phyloP scores from a whole-genome alignment of 768 basidiomycete species.

The Pleurotus djamor region DNA sequence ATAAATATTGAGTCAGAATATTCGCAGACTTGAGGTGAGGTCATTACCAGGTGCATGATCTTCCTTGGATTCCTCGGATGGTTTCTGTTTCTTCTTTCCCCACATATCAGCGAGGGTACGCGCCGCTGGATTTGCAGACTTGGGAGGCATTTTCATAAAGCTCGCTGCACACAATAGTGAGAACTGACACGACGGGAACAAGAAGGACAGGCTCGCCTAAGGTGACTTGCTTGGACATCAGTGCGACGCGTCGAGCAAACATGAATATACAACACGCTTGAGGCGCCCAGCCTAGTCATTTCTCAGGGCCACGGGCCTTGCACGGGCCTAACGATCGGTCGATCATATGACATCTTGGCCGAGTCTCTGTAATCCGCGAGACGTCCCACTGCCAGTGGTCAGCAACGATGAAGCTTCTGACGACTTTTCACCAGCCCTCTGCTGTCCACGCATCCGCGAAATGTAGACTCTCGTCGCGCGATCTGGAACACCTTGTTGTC shows the following conservation, averaged over 20 bases:
- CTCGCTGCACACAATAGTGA: slow-evolving; percentile 23
- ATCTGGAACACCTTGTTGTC: slow-evolving; percentile 63
- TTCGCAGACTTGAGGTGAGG: slow-evolving; percentile 15
- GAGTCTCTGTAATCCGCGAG: no score
- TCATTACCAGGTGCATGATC: slow-evolving; percentile 14
- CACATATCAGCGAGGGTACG: slow-evolving; percentile 76
- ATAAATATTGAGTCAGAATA: no score
- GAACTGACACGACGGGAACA: background rate
- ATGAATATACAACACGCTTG: background rate
- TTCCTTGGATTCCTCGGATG: slow-evolving; percentile 16
- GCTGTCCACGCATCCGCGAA: slow-evolving; percentile 70
- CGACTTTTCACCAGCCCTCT: slow-evolving; percentile 76
- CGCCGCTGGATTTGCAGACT: slow-evolving; percentile 57
- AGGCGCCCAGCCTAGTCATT: background rate
- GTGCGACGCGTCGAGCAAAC: slow-evolving; percentile 5
- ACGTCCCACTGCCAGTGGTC: background rate
- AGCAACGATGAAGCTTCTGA: slow-evolving; percentile 51
- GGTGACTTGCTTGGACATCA: slow-evolving; percentile 1
- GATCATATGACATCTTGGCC: background rate
- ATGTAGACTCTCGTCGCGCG: slow-evolving; percentile 52
- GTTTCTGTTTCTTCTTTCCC: slow-evolving; percentile 43
- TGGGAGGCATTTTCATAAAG: slow-evolving; percentile 72
- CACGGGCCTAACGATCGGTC: background rate
- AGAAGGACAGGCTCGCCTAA: background rate
- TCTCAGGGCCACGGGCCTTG: background rate